Evolutionary conservation across 768 basidiomycete species (phyloP).

Genomic region (Baorangia bicolor): DNA sequence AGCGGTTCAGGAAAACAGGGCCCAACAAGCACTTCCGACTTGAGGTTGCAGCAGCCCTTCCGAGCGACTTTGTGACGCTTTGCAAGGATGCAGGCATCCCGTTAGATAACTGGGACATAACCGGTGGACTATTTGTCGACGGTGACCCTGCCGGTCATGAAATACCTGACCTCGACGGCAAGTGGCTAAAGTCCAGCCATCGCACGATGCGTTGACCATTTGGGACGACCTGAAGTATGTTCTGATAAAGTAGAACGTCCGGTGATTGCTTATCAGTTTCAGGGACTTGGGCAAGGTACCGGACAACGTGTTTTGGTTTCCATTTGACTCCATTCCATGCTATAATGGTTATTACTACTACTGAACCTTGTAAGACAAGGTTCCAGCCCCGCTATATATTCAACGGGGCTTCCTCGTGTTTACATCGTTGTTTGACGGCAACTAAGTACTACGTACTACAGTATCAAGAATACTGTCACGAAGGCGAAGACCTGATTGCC

Average conservation of each 20-base stretch:
- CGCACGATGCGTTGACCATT: conserved; percentile 11
- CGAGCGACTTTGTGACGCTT: conserved; percentile 50
- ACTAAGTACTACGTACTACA: conserved; percentile 23
- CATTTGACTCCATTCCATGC: conserved; percentile 6
- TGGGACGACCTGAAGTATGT: not conserved
- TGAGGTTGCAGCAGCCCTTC: conserved; percentile 56
- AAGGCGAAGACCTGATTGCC: conserved; percentile 7
- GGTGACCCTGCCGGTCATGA: conserved; percentile 36
- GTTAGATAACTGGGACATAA: conserved; percentile 34
- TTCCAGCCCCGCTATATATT: conserved; percentile 18
- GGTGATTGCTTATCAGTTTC: conserved; percentile 4
- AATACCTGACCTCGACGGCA: conserved; percentile 41
- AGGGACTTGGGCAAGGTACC: conserved; percentile 5
- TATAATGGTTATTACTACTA: conserved; percentile 16
- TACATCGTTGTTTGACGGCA: conserved; percentile 26
- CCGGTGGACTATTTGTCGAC: conserved; percentile 50
- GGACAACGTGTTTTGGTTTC: conserved; percentile 19
- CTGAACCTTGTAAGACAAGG: conserved; percentile 24
- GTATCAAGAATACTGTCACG: conserved; percentile 12
- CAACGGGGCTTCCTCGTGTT: conserved; percentile 28
- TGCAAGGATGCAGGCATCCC: conserved; percentile 48
- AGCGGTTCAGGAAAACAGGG: conserved; percentile 51
- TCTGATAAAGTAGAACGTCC: conserved; percentile 1
- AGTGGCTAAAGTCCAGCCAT: conserved; percentile 27
- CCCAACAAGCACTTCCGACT: conserved; percentile 50